Evolutionary conservation across 768 basidiomycete genomes (phyloP).

Genomic region (Plicaturopsis crispa): DNA sequence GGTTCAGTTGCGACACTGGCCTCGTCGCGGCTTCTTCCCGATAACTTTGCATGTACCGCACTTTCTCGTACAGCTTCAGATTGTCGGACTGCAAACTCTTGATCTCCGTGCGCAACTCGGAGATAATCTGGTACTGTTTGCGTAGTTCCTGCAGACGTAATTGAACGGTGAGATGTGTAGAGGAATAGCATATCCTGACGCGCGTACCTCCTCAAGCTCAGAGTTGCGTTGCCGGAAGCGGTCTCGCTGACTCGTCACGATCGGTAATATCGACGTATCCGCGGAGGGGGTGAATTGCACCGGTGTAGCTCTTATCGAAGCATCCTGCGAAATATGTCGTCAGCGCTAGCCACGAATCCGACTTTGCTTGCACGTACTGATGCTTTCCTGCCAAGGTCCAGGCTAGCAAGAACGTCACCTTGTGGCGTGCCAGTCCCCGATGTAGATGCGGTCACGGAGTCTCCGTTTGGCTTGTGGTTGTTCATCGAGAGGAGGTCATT

Average conservation of each 20-base stretch:
- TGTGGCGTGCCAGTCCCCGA: constrained; percentile 11
- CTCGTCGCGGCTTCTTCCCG: constrained; percentile 57
- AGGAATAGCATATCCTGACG: constrained; percentile 1
- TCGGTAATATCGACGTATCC: constrained; percentile 94
- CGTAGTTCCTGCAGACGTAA: constrained; percentile 65
- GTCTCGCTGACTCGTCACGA: constrained; percentile 95
- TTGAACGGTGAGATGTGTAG: not conserved
- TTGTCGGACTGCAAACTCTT: constrained; percentile 92
- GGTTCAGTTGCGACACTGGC: constrained; percentile 60
- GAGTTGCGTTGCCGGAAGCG: constrained; percentile 96
- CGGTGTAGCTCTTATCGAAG: constrained; percentile 45
- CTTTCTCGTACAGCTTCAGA: constrained; percentile 97
- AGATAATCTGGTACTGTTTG: constrained; percentile 91
- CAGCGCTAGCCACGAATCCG: not conserved
- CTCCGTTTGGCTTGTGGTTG: constrained; percentile 36
- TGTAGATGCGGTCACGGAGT: constrained; percentile 3
- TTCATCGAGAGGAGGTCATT: constrained; percentile 84
- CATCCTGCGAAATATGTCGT: constrained; percentile 17
- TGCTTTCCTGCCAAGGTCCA: constrained; percentile 65
- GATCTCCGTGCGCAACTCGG: constrained; percentile 88
- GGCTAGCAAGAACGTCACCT: constrained; percentile 57
- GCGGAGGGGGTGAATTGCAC: constrained; percentile 68
- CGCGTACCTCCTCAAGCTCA: constrained; percentile 84
- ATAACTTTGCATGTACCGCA: constrained; percentile 97
- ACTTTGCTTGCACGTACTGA: constrained; percentile 16